Percentiles rank a stretch among this genome's conserved stretches.
These are phyloP conservation scores for Cyclostephanos tholiformis DNA, from an alignment of 108 stramenopile genomes.

Conservation along the genomic window DNA sequence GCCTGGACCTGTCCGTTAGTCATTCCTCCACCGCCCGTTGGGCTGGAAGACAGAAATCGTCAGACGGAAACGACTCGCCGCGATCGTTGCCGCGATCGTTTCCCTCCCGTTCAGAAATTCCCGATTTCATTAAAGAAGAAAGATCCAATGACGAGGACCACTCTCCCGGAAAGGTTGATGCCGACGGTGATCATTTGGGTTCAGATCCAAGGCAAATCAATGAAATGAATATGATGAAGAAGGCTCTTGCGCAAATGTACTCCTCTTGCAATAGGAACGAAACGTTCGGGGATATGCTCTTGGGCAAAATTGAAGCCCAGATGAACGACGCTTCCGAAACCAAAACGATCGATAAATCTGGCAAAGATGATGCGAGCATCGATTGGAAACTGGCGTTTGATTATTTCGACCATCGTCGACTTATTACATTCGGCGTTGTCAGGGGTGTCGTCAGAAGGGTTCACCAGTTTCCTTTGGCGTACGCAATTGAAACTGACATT, in stretches of 20 bases:
- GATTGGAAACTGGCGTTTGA: conserved; percentile 73
- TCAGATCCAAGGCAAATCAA: conserved; percentile 7
- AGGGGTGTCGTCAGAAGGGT: conserved; percentile 81
- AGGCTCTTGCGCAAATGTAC: conserved; percentile 69
- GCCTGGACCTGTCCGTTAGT: conserved; percentile 14
- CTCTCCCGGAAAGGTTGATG: background rate
- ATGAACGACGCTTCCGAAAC: background rate
- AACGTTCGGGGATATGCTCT: conserved; percentile 73
- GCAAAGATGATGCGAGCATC: conserved; percentile 15
- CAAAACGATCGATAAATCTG: background rate
- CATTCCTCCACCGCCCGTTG: background rate
- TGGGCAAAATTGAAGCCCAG: conserved; percentile 24
- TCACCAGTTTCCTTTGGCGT: conserved; percentile 76
- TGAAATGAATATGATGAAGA: conserved; percentile 56
- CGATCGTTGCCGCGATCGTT: conserved; percentile 27
- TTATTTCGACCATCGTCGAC: conserved; percentile 81
- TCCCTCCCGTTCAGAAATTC: conserved; percentile 19
- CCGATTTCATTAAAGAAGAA: conserved; percentile 25
- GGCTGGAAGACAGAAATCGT: background rate
- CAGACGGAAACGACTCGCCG: background rate
- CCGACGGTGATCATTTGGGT: background rate
- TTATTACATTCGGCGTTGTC: conserved; percentile 86
- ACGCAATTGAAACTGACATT: conserved; percentile 23
- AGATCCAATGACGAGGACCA: conserved; percentile 14
- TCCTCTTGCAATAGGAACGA: conserved; percentile 60